Conservation (phyloP, 2,329 filamentous ascomycete species). For the Zelopaecilomyces penicillatus region DNA sequence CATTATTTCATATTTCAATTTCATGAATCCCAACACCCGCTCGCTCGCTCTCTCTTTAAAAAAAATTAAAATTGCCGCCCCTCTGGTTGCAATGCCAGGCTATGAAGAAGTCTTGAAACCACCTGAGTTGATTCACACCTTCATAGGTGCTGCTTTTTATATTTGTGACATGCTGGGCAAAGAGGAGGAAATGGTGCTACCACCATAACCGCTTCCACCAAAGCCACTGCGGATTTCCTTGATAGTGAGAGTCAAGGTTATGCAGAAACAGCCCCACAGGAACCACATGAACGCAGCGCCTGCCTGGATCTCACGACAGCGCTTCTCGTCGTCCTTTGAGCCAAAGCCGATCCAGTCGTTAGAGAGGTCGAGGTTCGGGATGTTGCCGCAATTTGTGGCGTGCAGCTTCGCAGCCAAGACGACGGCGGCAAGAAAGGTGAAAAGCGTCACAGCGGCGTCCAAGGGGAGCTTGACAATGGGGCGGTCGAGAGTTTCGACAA, state of each 20-base stretch:
- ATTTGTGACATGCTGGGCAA: conserved; percentile 51
- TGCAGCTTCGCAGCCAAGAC: conserved; percentile 61
- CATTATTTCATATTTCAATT: conserved; percentile 4
- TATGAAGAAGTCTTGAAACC: too few species aligned
- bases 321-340: conserved; percentile 48
- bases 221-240: conserved; percentile 40
- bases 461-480: conserved; percentile 45
- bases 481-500: conserved; percentile 44
- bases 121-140: too few species aligned
- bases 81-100: too few species aligned
- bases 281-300: conserved; percentile 73
- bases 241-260: conserved; percentile 47
- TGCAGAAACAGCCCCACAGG: conserved; percentile 55
- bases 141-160: conserved; percentile 18
- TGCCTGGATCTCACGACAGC: conserved; percentile 69
- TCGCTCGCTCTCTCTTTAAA: too few species aligned
- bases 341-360: conserved; percentile 55
- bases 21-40: not conserved
- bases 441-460: conserved; percentile 53
- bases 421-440: conserved; percentile 63
- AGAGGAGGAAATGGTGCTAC: conserved; percentile 34
- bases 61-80: too few species aligned
- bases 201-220: conserved; percentile 34
- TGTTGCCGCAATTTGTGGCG: conserved; percentile 59
- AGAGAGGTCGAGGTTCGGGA: conserved; percentile 22